Percentiles rank a stretch among this genome's conserved stretches.
Conservation (phyloP, 2,329 filamentous ascomycete species). For the Chaetomiaceae sp. region DNA sequence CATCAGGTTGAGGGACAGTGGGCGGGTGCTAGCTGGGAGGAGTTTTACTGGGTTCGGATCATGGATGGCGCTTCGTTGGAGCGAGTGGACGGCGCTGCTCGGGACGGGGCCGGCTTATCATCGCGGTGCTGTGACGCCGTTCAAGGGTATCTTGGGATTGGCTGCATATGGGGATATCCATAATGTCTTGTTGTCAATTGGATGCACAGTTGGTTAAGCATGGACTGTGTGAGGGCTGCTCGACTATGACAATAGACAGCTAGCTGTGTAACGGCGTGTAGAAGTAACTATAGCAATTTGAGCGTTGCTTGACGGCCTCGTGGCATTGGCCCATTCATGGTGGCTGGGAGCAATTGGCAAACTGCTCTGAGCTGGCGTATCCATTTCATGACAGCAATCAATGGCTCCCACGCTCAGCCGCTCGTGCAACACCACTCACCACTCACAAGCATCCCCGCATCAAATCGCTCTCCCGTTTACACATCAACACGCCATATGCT, state of each 20-base stretch:
- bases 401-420: too few relatives aligned
- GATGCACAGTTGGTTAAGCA: neutral
- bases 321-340: neutral
- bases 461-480: neutral
- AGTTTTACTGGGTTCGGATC: neutral
- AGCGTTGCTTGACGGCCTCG: too few relatives aligned
- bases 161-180: conserved; percentile 13
- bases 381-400: too few relatives aligned
- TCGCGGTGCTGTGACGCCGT: conserved; percentile 4
- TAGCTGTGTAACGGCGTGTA: too few relatives aligned
- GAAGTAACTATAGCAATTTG: too few relatives aligned
- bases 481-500: neutral
- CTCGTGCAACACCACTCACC: neutral
- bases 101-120: neutral
- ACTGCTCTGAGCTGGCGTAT: too few relatives aligned
- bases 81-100: too few relatives aligned
- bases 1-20: neutral
- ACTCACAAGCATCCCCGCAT: conserved; percentile 2
- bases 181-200: conserved; percentile 15
- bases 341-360: too few relatives aligned
- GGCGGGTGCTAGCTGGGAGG: neutral
- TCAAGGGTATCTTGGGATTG: conserved; percentile 4
- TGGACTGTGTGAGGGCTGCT: too few relatives aligned
- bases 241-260: too few relatives aligned
- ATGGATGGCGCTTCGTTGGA: too few relatives aligned